These are phyloP conservation scores for Fusarium illudens DNA, from an alignment of 2,329 filamentous ascomycete species.

Conservation along the genomic window DNA sequence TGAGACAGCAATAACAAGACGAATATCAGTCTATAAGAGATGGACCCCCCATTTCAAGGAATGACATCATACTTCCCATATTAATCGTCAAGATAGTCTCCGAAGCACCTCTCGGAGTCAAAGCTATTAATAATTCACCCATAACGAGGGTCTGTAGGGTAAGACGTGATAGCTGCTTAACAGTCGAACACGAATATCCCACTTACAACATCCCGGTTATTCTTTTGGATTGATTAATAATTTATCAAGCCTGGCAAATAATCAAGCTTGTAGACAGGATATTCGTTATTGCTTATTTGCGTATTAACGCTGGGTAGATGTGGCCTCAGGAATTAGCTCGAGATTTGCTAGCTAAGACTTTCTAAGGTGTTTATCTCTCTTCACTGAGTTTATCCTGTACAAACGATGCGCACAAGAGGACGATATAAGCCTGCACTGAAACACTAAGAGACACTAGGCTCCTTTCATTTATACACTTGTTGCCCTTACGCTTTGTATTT, in stretches of 20 bases:
- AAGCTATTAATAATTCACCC: not conserved
- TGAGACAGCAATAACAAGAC: too few relatives aligned
- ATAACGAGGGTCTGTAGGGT: not conserved
- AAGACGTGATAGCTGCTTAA: not conserved
- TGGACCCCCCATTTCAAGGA: not conserved
- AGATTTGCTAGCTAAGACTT: too few relatives aligned
- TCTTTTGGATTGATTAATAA: too few relatives aligned
- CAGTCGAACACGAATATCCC: not conserved
- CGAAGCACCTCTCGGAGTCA: not conserved
- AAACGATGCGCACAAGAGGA: not conserved
- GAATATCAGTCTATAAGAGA: not conserved
- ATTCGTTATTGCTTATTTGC: too few relatives aligned
- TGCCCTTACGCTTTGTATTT: not conserved
- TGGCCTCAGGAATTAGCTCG: too few relatives aligned
- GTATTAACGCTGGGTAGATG: too few relatives aligned
- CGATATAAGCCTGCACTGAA: fast-evolving
- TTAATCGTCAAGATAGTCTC: not conserved
- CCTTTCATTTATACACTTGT: not conserved
- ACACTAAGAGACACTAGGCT: not conserved
- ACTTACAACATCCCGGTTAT: not conserved
- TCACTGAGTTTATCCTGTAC: not conserved
- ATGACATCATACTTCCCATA: not conserved
- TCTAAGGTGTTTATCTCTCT: too few relatives aligned
- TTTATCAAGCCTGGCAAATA: too few relatives aligned
- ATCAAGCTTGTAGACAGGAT: too few relatives aligned